Conservation (phyloP, 2,329 filamentous ascomycete species). For the Penicillium sp. region DNA sequence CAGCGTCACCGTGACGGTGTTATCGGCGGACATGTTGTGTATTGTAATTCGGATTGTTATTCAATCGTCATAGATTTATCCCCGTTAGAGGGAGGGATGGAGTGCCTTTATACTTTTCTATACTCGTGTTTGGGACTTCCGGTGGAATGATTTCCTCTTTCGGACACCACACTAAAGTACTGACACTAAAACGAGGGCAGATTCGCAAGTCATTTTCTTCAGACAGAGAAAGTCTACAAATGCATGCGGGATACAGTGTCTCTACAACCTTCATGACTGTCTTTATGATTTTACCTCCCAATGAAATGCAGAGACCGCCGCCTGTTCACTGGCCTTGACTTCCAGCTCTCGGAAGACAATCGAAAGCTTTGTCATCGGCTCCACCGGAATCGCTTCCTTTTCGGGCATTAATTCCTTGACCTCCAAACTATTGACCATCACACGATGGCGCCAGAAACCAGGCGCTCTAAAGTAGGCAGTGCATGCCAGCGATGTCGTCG, state of each 20-base stretch:
- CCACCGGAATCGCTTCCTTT: constrained; percentile 5
- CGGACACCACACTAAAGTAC: neutral
- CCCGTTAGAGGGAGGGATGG: too few relatives aligned
- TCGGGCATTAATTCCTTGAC: neutral
- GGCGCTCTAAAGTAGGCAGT: constrained; percentile 14
- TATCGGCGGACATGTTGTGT: constrained; percentile 1
- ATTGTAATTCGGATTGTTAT: neutral
- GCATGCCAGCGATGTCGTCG: constrained; percentile 28
- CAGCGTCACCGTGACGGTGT: constrained; percentile 34
- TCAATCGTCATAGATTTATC: neutral
- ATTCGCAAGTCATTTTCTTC: too few relatives aligned
- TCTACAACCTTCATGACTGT: too few relatives aligned
- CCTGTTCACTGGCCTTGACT: neutral
- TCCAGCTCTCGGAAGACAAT: too few relatives aligned
- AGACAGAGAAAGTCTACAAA: too few relatives aligned
- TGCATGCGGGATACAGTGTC: too few relatives aligned
- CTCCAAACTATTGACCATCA: neutral
- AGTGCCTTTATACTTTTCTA: neutral
- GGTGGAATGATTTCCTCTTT: constrained; percentile 6
- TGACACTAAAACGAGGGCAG: neutral
- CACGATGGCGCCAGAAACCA: constrained; percentile 1
- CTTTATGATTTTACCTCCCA: too few relatives aligned
- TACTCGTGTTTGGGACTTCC: neutral
- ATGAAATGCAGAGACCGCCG: neutral
- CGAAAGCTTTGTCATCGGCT: neutral